Conservation (phyloP, 371 early-diverging fungal genomes). For the Actinomortierella wolfii region DNA sequence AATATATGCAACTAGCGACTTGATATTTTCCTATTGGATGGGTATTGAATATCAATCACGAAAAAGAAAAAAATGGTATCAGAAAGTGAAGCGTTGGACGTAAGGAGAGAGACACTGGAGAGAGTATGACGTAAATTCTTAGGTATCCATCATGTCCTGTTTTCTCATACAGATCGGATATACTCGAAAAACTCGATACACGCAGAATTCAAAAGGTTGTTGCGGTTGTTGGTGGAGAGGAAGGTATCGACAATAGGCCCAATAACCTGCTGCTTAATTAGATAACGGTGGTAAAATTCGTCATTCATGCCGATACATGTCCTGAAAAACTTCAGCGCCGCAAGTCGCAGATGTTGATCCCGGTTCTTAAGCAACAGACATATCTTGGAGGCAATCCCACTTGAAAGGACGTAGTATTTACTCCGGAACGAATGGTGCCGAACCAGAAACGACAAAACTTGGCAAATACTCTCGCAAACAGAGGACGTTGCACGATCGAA, state of each 20-base stretch:
- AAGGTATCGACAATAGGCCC: constrained; percentile 71
- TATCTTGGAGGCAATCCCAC: constrained; percentile 63
- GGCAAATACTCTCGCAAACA: constrained; percentile 68
- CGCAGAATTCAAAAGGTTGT: constrained; percentile 87
- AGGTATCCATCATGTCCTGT: no score
- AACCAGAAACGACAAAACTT: constrained; percentile 72
- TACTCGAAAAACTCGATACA: constrained; percentile 86
- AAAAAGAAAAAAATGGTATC: constrained; percentile 5
- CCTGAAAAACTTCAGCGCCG: constrained; percentile 81
- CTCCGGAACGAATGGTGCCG: constrained; percentile 76
- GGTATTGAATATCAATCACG: background rate
- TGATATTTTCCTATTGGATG: constrained; percentile 64
- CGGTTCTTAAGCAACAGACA: constrained; percentile 68
- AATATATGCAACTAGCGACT: constrained; percentile 73
- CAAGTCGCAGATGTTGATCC: constrained; percentile 74
- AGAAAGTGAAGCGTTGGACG: background rate
- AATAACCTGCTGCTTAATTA: constrained; percentile 69
- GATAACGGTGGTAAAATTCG: constrained; percentile 75
- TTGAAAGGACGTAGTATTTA: constrained; percentile 74
- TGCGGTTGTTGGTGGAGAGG: constrained; percentile 63
- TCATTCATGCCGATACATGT: constrained; percentile 75
- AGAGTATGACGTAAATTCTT: background rate
- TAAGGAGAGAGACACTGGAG: background rate
- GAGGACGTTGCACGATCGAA: constrained; percentile 42
- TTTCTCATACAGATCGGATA: constrained; percentile 64